phyloP scores from a whole-genome alignment of 1,284 basidiomycete genomes.

The Apiotrichum akiyoshidainum region DNA sequence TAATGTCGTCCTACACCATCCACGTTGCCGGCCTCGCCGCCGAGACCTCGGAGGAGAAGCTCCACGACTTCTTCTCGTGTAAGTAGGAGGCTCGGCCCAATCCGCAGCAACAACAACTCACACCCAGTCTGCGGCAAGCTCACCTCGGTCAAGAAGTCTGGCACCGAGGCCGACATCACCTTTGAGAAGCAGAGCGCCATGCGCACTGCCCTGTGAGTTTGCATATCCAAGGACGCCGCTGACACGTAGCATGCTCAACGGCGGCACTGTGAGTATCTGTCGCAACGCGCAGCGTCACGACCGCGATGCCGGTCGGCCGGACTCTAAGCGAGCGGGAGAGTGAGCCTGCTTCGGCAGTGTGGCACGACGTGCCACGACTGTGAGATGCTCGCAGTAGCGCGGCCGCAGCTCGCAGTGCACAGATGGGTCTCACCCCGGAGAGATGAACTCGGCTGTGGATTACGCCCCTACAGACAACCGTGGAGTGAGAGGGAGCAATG shows the following conservation, averaged over 20 bases:
- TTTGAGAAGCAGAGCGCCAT: constrained; percentile 52
- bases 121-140: constrained; percentile 47
- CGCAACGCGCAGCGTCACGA: too few species aligned
- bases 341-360: too few species aligned
- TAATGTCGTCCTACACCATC: constrained; percentile 39
- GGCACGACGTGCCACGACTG: too few species aligned
- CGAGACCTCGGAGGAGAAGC: constrained; percentile 50
- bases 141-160: constrained; percentile 45
- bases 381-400: too few species aligned
- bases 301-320: too few species aligned
- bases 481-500: too few species aligned
- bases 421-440: too few species aligned
- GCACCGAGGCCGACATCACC: constrained; percentile 48
- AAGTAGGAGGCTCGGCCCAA: neutral
- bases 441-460: too few species aligned
- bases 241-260: constrained; percentile 45
- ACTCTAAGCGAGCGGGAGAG: too few species aligned
- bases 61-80: constrained; percentile 50
- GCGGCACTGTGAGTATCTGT: constrained; percentile 45
- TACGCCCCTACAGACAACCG: too few species aligned
- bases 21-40: constrained; percentile 51
- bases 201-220: constrained; percentile 47
- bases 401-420: too few species aligned
- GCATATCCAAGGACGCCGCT: neutral
- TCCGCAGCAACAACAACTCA: neutral